phyloP scores from a whole-genome alignment of 2,329 filamentous ascomycete species.

The Aureobasidium subglaciale region DNA sequence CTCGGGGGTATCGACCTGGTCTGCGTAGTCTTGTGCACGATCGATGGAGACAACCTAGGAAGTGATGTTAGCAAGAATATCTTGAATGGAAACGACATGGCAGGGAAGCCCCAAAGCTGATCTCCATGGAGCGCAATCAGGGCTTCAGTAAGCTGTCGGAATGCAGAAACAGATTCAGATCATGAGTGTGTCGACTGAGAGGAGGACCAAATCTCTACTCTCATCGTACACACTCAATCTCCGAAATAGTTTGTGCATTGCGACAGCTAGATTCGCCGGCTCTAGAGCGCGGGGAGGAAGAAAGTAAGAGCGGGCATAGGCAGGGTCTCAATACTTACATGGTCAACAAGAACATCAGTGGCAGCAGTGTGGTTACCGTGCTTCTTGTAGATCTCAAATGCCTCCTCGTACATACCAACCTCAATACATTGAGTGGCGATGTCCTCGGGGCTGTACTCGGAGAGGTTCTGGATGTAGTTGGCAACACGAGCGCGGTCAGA shows the following conservation, averaged over 20 bases:
- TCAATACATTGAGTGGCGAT: slow-evolving; percentile 91
- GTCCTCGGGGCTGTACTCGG: slow-evolving; percentile 83
- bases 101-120: too few relatives aligned
- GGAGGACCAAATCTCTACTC: not conserved
- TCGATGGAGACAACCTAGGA: slow-evolving; percentile 75
- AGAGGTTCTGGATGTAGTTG: slow-evolving; percentile 90
- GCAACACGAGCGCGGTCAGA: slow-evolving; percentile 91
- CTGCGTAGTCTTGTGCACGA: slow-evolving; percentile 89
- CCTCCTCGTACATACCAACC: slow-evolving; percentile 90
- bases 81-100: too few relatives aligned
- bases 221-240: not conserved
- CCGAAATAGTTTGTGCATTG: not conserved
- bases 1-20: slow-evolving; percentile 85
- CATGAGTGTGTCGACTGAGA: not conserved
- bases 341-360: slow-evolving; percentile 85
- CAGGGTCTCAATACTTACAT: too few relatives aligned
- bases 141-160: not conserved
- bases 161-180: not conserved
- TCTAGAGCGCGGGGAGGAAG: too few relatives aligned
- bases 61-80: not conserved
- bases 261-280: too few relatives aligned
- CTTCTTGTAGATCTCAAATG: slow-evolving; percentile 99
- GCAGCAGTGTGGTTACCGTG: slow-evolving; percentile 81
- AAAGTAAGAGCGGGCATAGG: too few relatives aligned
- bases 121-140: not conserved